A percentile compares a stretch with the other conserved stretches of the same genome.
phyloP scores from a whole-genome alignment of 192 early-diverging fungal species.

The Backusella luteola region DNA sequence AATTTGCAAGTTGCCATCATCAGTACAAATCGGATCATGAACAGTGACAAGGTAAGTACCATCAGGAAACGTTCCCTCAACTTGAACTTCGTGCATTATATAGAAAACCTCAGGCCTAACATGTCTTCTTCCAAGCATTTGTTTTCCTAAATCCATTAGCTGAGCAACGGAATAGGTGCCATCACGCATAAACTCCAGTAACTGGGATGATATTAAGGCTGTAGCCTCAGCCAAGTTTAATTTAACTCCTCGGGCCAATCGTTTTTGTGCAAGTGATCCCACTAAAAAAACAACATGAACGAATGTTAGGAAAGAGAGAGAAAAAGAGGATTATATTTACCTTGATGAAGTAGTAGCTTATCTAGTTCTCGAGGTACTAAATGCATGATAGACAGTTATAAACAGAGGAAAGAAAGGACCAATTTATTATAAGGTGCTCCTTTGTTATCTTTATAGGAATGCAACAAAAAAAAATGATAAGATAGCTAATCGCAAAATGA shows the following conservation, averaged over 20 bases:
- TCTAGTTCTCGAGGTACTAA: constrained; percentile 91
- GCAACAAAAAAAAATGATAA: not conserved
- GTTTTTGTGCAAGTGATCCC: constrained; percentile 85
- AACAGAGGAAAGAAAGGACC: not conserved
- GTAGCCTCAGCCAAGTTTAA: constrained; percentile 87
- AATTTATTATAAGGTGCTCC: not conserved
- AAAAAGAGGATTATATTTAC: not conserved
- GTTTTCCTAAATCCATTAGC: constrained; percentile 84
- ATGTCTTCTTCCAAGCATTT: constrained; percentile 84
- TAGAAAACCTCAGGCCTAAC: constrained; percentile 72
- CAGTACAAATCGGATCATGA: constrained; percentile 83
- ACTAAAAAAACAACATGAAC: constrained; percentile 35
- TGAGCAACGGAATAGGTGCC: constrained; percentile 84
- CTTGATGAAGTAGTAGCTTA: constrained; percentile 84
- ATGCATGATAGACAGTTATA: constrained; percentile 47
- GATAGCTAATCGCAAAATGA: not conserved
- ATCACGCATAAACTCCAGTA: constrained; percentile 89
- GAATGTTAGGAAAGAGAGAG: not conserved
- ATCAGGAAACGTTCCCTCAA: constrained; percentile 89
- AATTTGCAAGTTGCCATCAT: constrained; percentile 75
- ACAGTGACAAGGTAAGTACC: constrained; percentile 95
- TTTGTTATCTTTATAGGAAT: not conserved
- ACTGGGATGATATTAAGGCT: constrained; percentile 82
- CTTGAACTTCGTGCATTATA: constrained; percentile 78
- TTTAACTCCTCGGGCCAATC: constrained; percentile 83